Percentiles rank a stretch among this genome's conserved stretches.
Evolutionary conservation across 306 rosid genomes (phyloP).

Genomic region (Medicago lupulina): DNA sequence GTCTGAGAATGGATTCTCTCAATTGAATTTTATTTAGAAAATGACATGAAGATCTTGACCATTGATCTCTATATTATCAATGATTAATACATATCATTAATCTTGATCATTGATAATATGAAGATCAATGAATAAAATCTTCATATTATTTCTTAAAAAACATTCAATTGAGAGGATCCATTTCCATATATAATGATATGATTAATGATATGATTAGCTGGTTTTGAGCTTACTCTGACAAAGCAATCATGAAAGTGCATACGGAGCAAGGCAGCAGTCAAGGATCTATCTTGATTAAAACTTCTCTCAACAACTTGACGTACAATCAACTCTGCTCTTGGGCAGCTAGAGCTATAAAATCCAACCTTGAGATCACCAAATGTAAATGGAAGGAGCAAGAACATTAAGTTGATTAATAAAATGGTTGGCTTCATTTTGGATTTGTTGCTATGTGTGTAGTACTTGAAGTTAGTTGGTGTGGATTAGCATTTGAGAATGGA

Average conservation of each 20-base stretch:
- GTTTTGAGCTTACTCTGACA: slow-evolving; percentile 46
- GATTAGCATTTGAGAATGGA: neutral
- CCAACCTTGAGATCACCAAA: slow-evolving; percentile 50
- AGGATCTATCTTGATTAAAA: slow-evolving; percentile 42
- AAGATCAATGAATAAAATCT: too few species aligned
- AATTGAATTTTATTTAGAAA: too few species aligned
- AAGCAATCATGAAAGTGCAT: slow-evolving; percentile 76
- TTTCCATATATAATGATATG: neutral
- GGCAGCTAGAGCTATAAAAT: slow-evolving; percentile 53
- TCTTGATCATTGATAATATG: too few species aligned
- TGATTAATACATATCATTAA: too few species aligned
- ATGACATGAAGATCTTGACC: too few species aligned
- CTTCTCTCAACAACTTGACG: slow-evolving; percentile 45
- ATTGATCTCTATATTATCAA: too few species aligned
- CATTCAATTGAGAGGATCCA: too few species aligned
- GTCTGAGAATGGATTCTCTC: too few species aligned
- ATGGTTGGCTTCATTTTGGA: slow-evolving; percentile 34
- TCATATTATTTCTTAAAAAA: too few species aligned
- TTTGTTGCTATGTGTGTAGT: neutral
- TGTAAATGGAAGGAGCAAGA: slow-evolving; percentile 41
- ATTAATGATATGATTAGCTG: neutral
- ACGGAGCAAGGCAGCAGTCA: slow-evolving; percentile 57
- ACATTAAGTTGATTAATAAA: neutral
- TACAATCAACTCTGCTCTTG: slow-evolving; percentile 52
- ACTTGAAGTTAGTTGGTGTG: neutral